A percentile compares a stretch with the other conserved stretches of the same genome.
Evolutionary conservation across 176 grass and related monocot genomes (phyloP).

Genomic region (Puya raimondii): DNA sequence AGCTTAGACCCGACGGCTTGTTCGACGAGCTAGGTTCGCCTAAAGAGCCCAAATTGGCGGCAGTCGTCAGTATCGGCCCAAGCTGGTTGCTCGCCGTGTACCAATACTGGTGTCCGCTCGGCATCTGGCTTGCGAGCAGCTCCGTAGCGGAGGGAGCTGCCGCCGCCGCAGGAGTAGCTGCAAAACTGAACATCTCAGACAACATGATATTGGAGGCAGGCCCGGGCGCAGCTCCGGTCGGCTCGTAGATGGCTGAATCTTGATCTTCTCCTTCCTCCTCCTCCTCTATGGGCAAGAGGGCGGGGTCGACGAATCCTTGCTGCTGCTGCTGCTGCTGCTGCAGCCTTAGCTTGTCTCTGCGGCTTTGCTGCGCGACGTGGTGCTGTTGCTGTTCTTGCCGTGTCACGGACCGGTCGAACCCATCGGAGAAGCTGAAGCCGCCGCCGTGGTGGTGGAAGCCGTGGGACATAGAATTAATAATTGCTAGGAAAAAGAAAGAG

Average conservation of each 20-base stretch:
- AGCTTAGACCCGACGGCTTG: constrained; percentile 25
- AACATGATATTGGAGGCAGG: constrained; percentile 47
- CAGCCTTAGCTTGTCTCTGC: constrained; percentile 80
- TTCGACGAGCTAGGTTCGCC: constrained; percentile 1
- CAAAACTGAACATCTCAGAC: constrained; percentile 96
- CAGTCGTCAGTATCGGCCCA: constrained; percentile 1
- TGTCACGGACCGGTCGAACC: constrained; percentile 25
- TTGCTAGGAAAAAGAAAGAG: constrained; percentile 2
- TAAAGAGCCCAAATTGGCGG: constrained; percentile 2
- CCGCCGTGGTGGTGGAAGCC: constrained; percentile 62
- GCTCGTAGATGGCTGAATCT: constrained; percentile 50
- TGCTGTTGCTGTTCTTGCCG: constrained; percentile 41
- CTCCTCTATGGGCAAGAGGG: constrained; percentile 39
- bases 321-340: too few relatives aligned
- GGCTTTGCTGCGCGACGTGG: constrained; percentile 90
- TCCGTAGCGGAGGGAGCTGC: constrained; percentile 51
- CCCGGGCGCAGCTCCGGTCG: constrained; percentile 31
- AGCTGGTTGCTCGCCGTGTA: constrained; percentile 1
- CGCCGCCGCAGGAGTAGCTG: neutral
- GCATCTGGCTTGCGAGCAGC: constrained; percentile 77
- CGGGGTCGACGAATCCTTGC: constrained; percentile 59
- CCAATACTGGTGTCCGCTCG: constrained; percentile 41
- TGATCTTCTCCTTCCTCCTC: constrained; percentile 9
- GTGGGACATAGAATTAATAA: constrained; percentile 76
- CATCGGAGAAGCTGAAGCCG: constrained; percentile 53